Evolutionary conservation across 441 rosid species (phyloP).

Genomic region (Daphne laureola): DNA sequence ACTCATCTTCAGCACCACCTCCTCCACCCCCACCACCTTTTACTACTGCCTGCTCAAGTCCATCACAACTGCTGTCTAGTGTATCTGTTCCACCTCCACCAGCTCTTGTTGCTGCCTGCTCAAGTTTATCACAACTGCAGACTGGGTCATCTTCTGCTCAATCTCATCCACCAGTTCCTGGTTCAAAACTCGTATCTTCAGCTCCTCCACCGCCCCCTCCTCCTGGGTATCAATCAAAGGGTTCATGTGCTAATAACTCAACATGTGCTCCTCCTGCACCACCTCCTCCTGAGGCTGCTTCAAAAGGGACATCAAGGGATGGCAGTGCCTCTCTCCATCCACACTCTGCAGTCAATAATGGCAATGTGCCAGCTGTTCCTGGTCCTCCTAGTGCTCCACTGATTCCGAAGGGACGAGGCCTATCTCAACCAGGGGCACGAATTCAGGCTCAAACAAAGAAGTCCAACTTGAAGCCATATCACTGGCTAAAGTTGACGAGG

Average conservation of each 20-base stretch:
- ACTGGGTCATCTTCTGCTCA: conserved; percentile 18
- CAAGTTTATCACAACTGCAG: conserved; percentile 22
- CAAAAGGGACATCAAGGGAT: conserved; percentile 27
- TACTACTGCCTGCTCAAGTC: conserved; percentile 15
- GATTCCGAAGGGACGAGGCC: conserved; percentile 48
- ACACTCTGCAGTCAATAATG: conserved; percentile 27
- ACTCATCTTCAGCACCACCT: conserved; percentile 26
- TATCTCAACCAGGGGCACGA: conserved; percentile 40
- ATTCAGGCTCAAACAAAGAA: conserved; percentile 50
- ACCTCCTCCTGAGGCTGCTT: conserved; percentile 56
- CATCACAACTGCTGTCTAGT: conserved; percentile 19
- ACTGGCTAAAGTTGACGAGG: conserved; percentile 92
- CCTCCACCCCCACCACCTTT: conserved; percentile 30
- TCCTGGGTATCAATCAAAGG: conserved; percentile 12
- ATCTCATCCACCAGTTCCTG: conserved; percentile 53
- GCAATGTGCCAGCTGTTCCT: conserved; percentile 62
- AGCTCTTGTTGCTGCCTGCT: conserved; percentile 37
- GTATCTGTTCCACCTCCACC: conserved; percentile 36
- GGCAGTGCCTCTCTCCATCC: conserved; percentile 23
- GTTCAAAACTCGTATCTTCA: conserved; percentile 16
- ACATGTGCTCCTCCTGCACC: conserved; percentile 39
- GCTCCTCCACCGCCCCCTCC: conserved; percentile 32
- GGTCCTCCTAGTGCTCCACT: conserved; percentile 47
- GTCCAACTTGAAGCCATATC: conserved; percentile 81
- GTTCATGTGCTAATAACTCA: conserved; percentile 12